These are phyloP conservation scores for Dactylellina sp. DNA, from an alignment of 2,329 filamentous ascomycete genomes.

Conservation along the genomic window DNA sequence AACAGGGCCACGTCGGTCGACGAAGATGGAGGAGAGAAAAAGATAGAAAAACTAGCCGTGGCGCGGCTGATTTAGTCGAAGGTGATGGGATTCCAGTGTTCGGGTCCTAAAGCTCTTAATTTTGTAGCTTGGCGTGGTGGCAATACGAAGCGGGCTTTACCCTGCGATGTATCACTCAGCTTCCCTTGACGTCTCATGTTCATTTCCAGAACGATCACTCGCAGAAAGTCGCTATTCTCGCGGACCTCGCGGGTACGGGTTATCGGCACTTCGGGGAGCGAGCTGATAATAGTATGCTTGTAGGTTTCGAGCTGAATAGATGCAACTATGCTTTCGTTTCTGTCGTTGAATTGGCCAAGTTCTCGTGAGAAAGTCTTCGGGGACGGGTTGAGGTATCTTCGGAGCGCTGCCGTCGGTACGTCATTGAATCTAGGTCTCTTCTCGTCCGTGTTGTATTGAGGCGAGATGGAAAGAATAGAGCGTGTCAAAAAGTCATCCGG, in stretches of 20 bases:
- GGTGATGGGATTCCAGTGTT: constrained; percentile 50
- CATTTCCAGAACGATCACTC: constrained; percentile 78
- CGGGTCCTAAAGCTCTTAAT: constrained; percentile 51
- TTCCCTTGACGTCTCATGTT: constrained; percentile 76
- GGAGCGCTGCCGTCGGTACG: constrained; percentile 74
- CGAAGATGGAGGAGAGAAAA: constrained; percentile 6
- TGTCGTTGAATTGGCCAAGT: constrained; percentile 62
- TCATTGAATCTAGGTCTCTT: constrained; percentile 74
- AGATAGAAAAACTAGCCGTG: constrained; percentile 13
- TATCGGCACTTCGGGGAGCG: constrained; percentile 45
- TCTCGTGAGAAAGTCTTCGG: constrained; percentile 63
- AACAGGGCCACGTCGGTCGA: constrained; percentile 37
- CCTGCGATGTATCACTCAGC: constrained; percentile 74
- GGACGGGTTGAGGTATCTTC: constrained; percentile 76
- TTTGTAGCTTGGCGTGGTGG: constrained; percentile 71
- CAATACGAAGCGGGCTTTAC: constrained; percentile 75
- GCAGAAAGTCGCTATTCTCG: constrained; percentile 77
- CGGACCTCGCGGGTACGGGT: constrained; percentile 71
- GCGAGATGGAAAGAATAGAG: constrained; percentile 76
- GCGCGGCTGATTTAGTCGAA: constrained; percentile 21
- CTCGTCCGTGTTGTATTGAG: constrained; percentile 74
- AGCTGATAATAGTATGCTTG: constrained; percentile 63
- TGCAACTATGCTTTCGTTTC: constrained; percentile 69
- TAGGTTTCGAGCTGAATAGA: constrained; percentile 80
- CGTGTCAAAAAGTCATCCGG: constrained; percentile 76